Base-by-base conservation (phyloP, 192 early-diverging fungal species). In the Funneliformis geosporum region DNA sequence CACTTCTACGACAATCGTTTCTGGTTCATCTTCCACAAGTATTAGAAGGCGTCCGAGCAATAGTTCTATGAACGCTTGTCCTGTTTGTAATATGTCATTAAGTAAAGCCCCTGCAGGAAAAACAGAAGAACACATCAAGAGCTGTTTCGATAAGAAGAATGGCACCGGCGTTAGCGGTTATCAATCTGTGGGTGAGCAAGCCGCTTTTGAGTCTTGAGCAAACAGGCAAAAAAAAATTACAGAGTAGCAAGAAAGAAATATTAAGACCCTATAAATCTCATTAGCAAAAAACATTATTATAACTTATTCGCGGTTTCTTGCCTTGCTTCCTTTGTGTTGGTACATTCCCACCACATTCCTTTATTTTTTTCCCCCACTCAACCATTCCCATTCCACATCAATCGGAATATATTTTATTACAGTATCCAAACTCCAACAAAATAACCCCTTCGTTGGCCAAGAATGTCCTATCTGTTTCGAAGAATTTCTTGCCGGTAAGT, bases 401-500 rank as follows among this genome's bases (percentile, higher is more conserved):
- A 33, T 18, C 21, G 25, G 27, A 39, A 80, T 11, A 33, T 4
- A 72, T 75, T 3, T 43, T 40, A 43, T 8, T 40, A 33, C 78
- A 90, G 89, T 90, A 0, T 91, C 91, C 74, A 88, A 88, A 76
- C 82, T 94, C 8, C 85, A 85, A 6, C 79, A 84, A 27, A 87
- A 89, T 47, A 89, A 90, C 18, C 86, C 89, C 18, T 80, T 92
- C 78, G 80, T 93, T 60, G 92, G 90, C 38, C 89, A 90, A 80
- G 96, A 98, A 79, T 98, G 96, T 83, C 89, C 93, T 0, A 98
- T 98, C 61, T 98, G 96, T 86, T 95, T 98, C 87, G 94, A 97
- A 75, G 96, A 98, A 80, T 97, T 95, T 90, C 87, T 87, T 67
- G 76, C 89, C 46, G 94, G 93, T 85, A 83, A 44, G 61, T 42